Evolutionary conservation across 2,329 filamentous ascomycete genomes (phyloP).

Genomic region (Metarhizium sp.): DNA sequence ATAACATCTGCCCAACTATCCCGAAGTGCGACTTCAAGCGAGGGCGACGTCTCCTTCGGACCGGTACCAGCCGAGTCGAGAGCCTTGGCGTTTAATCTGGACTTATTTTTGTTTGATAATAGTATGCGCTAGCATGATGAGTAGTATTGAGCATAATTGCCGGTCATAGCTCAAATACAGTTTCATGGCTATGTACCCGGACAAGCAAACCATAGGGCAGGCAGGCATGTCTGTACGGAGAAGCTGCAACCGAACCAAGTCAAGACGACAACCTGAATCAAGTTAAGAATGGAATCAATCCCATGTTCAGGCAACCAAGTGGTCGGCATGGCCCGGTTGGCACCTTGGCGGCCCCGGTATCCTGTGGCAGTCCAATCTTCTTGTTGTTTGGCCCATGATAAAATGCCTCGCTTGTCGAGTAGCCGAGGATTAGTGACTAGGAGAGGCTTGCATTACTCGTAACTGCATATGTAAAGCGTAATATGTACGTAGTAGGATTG

Average conservation of each 20-base stretch:
- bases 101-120: neutral
- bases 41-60: neutral
- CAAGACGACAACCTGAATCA: neutral
- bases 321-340: neutral
- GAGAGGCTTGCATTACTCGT: neutral
- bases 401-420: neutral
- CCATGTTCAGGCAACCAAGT: too few relatives aligned
- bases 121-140: neutral
- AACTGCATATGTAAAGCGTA: neutral
- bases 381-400: neutral
- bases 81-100: neutral
- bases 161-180: neutral
- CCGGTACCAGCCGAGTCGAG: neutral
- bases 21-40: neutral
- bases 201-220: neutral
- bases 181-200: neutral
- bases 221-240: neutral
- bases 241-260: neutral
- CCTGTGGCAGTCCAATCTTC: neutral
- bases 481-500: too few relatives aligned
- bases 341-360: neutral
- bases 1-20: neutral
- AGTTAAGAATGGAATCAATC: neutral
- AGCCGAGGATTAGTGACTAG: neutral
- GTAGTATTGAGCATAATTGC: neutral